Base-by-base conservation (phyloP, 768 basidiomycete species). In the Sporobolomyces pararoseus region DNA sequence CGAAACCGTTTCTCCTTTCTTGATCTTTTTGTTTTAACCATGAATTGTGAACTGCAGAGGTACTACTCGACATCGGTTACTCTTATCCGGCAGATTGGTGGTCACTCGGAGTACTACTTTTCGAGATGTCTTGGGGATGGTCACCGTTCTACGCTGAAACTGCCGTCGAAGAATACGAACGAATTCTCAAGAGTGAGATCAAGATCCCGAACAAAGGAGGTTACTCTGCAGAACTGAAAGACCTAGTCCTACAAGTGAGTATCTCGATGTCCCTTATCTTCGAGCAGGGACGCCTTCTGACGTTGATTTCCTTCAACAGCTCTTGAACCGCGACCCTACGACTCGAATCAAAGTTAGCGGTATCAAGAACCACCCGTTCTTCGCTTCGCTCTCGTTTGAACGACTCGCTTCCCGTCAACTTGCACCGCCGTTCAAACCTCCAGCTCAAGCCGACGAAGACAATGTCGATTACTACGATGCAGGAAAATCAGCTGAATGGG, bases 41-140 rank as follows among this genome's bases (percentile, higher is more conserved):
- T n/a, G n/a, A n/a, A n/a, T n/a, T n/a, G n/a, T n/a, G n/a, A n/a
- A n/a, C 12, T 25, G 55, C 95, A 1, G 95, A 98, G 78, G 94
- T 98, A 31, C 84, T 98, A 16, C 85, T 98, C 52, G 93, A 96
- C 78, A 92, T 92, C 71, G 95, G 95, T n/a, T 97, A 98, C 80
- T 91, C 63, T 31, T 62, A 61, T 50, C 47, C 64, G 1, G 58
- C 97, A 73, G 95, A 98, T 79, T 98, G 95, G 79, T 98, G 95
- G 75, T 62, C 63, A 5, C 62, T 75, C 57, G 75, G 73, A 51
- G 71, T 76, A 14, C 83, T 99, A 37, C 83, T 98, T 21, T 99
- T 96, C 78, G 95, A 99, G 81, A 99, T 99, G 95, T 95, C 92
- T 76, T 97, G 91, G 74, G 95, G 95, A 7, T 98, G 92, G 92